Conservation (phyloP, 2,329 filamentous ascomycete genomes). For the Diaporthe sp. region DNA sequence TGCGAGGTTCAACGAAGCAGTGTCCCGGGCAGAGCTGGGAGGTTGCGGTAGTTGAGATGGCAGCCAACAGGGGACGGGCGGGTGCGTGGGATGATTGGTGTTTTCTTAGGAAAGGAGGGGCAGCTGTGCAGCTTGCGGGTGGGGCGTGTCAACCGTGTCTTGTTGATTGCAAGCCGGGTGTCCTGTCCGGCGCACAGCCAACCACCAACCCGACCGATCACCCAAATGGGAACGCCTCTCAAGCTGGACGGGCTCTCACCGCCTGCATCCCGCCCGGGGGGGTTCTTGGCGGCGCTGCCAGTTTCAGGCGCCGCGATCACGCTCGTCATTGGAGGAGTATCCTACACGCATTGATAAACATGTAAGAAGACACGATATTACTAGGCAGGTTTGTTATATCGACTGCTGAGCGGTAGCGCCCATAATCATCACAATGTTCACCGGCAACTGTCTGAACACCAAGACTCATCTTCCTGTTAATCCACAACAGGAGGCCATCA, state of each 20-base stretch:
- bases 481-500: not conserved
- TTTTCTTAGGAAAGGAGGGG: constrained; percentile 22
- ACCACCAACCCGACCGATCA: not conserved
- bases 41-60: constrained; percentile 23
- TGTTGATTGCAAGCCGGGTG: constrained; percentile 7
- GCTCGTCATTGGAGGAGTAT: constrained; percentile 13
- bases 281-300: not conserved
- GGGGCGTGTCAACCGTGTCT: constrained; percentile 24
- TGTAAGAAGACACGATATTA: not conserved
- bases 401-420: not conserved
- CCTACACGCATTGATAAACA: constrained; percentile 8
- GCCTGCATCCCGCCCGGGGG: not conserved
- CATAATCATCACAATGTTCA: not conserved
- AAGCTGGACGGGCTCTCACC: not conserved
- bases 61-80: not conserved
- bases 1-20: constrained; percentile 13
- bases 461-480: not conserved
- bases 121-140: not conserved
- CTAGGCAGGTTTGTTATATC: not conserved
- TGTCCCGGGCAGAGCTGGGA: constrained; percentile 7
- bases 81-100: constrained; percentile 11
- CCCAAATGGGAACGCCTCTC: not conserved
- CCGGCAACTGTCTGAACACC: not conserved
- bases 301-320: constrained; percentile 10
- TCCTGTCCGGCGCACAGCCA: not conserved